These are phyloP conservation scores for Beauveria bassiana DNA, from an alignment of 2,329 filamentous ascomycete species.

Conservation along the genomic window DNA sequence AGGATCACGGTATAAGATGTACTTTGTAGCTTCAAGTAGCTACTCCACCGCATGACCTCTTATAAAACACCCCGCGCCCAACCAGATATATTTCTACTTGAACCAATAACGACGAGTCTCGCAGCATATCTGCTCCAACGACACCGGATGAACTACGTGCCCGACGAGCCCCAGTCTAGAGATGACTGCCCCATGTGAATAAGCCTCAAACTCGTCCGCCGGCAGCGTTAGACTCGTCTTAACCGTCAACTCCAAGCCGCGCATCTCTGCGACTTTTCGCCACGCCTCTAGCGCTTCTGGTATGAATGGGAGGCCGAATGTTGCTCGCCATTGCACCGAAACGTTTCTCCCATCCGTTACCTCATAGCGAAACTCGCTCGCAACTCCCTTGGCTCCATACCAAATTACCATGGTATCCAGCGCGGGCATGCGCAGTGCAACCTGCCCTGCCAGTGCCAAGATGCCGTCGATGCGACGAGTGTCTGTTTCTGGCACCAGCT, in stretches of 20 bases:
- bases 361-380: not conserved
- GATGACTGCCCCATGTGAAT: not conserved
- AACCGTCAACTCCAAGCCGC: not conserved
- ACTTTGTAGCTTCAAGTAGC: too few relatives aligned
- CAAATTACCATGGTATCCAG: not conserved
- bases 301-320: not conserved
- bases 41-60: not conserved
- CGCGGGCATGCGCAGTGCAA: not conserved
- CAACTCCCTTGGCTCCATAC: not conserved
- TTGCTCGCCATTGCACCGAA: not conserved
- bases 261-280: not conserved
- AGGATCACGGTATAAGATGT: too few relatives aligned
- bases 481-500: not conserved
- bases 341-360: not conserved
- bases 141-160: not conserved
- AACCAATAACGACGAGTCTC: not conserved
- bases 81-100: not conserved
- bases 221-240: not conserved
- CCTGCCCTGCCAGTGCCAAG: not conserved
- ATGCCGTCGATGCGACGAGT: not conserved
- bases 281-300: not conserved
- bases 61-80: not conserved
- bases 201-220: not conserved
- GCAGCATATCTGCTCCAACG: not conserved
- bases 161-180: not conserved